phyloP scores from a whole-genome alignment of 163 green algal species.

The Scenedesmus sp. region DNA sequence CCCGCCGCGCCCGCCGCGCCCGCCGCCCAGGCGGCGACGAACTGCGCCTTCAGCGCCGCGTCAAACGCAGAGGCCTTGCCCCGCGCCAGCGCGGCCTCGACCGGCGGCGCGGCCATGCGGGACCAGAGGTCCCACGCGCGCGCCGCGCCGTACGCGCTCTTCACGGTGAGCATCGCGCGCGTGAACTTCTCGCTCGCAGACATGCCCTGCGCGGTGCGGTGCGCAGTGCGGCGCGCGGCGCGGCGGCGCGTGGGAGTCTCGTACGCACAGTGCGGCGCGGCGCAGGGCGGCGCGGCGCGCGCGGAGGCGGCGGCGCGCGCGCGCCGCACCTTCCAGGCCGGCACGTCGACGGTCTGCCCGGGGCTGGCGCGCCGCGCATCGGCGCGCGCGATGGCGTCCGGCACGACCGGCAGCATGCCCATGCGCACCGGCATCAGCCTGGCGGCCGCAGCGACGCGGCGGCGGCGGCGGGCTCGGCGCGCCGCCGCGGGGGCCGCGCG shows the following conservation, averaged over 20 bases:
- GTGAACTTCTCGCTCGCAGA: conserved; percentile 44
- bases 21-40: conserved; percentile 44
- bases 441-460: conserved; percentile 4
- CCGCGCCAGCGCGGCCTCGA: neutral
- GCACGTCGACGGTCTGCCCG: conserved; percentile 11
- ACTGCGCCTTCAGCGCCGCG: conserved; percentile 35
- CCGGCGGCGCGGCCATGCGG: neutral
- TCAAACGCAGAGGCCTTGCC: neutral
- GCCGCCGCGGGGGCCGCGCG: too few species aligned
- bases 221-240: neutral
- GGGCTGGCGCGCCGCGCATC: neutral
- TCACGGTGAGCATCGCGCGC: conserved; percentile 50
- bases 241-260: neutral
- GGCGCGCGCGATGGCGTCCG: conserved; percentile 35
- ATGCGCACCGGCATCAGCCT: conserved; percentile 21
- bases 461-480: neutral
- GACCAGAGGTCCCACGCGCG: conserved; percentile 35
- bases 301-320: too few species aligned
- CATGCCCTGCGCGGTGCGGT: conserved; percentile 14
- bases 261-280: too few species aligned
- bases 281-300: too few species aligned
- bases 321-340: conserved; percentile 35
- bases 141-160: conserved; percentile 13
- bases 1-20: conserved; percentile 1
- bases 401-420: conserved; percentile 33